Conservation (phyloP, 2,329 filamentous ascomycete genomes). For the Exophiala calicioides region DNA sequence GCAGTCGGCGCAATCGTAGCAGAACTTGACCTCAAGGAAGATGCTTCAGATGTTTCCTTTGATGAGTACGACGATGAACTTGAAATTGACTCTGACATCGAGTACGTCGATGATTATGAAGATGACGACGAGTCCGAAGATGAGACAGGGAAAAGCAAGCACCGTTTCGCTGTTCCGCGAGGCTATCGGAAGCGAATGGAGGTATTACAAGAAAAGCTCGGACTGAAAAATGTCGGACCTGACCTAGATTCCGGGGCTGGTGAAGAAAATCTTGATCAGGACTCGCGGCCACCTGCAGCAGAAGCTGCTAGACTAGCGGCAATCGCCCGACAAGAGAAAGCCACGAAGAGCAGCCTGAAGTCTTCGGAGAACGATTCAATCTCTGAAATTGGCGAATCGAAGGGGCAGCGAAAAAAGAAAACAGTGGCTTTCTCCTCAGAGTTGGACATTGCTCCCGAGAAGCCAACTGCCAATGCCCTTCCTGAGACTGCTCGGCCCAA, state of each 20-base stretch:
- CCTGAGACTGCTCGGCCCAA: slow-evolving; percentile 22
- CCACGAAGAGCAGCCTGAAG: slow-evolving; percentile 20
- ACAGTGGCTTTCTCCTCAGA: slow-evolving; percentile 77
- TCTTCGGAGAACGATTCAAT: slow-evolving; percentile 13
- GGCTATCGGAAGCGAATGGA: slow-evolving; percentile 80
- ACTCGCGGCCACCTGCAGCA: slow-evolving; percentile 27
- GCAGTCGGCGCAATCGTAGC: slow-evolving; percentile 92
- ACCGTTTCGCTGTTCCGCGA: slow-evolving; percentile 40
- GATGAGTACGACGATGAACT: slow-evolving; percentile 54
- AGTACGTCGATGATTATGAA: slow-evolving; percentile 57
- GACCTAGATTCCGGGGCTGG: slow-evolving; percentile 30
- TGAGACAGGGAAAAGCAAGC: slow-evolving; percentile 71
- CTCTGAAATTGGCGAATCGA: slow-evolving; percentile 10
- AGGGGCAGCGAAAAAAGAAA: slow-evolving; percentile 56
- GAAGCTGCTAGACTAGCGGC: slow-evolving; percentile 32
- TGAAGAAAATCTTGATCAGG: slow-evolving; percentile 3
- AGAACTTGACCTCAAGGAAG: slow-evolving; percentile 80
- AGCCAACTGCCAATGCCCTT: not conserved
- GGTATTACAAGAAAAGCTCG: slow-evolving; percentile 75
- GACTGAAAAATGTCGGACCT: slow-evolving; percentile 62
- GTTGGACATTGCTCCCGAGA: slow-evolving; percentile 65
- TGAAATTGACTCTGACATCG: slow-evolving; percentile 32
- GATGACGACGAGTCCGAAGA: slow-evolving; percentile 70
- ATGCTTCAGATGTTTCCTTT: slow-evolving; percentile 50
- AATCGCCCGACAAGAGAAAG: slow-evolving; percentile 22